Percentiles rank a stretch among this genome's conserved stretches.
Evolutionary conservation across 1,284 basidiomycete genomes (phyloP).

Genomic region (Leccinum pachyderme): DNA sequence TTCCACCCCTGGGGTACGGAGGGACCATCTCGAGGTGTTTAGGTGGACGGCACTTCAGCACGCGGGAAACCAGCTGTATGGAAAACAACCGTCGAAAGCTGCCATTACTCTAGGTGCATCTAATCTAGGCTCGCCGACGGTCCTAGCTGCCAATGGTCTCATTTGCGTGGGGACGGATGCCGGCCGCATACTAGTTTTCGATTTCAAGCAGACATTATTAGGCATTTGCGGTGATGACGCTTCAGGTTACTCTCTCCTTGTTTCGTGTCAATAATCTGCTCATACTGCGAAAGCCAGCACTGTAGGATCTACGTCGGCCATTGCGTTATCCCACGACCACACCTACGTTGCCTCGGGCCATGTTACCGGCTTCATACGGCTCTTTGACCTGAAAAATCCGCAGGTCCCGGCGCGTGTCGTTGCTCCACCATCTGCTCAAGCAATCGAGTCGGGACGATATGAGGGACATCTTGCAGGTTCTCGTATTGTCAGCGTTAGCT

Average conservation of each 20-base stretch:
- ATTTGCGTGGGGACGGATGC: constrained; percentile 86
- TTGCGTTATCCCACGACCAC: constrained; percentile 91
- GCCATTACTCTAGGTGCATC: constrained; percentile 59
- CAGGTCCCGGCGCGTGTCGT: constrained; percentile 68
- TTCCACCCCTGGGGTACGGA: constrained; percentile 47
- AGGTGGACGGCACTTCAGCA: constrained; percentile 74
- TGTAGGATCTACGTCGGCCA: constrained; percentile 82
- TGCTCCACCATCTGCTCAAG: constrained; percentile 63
- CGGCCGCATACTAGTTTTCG: constrained; percentile 83
- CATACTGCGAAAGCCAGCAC: constrained; percentile 46
- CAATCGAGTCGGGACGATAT: constrained; percentile 77
- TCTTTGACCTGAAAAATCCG: constrained; percentile 80
- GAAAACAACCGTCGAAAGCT: constrained; percentile 52
- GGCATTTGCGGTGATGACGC: constrained; percentile 72
- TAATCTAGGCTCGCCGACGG: constrained; percentile 67
- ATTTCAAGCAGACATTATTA: constrained; percentile 85
- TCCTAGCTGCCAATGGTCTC: constrained; percentile 83
- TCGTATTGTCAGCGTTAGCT: constrained; percentile 83
- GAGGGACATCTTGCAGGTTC: constrained; percentile 92
- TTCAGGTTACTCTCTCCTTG: constrained; percentile 49
- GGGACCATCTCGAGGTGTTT: constrained; percentile 56
- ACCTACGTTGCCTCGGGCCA: constrained; percentile 93
- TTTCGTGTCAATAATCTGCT: constrained; percentile 14
- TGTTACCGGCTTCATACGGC: constrained; percentile 78
- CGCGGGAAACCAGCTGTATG: constrained; percentile 56